Conservation (phyloP, 805 yeast species). For the Starmerella bombi region DNA sequence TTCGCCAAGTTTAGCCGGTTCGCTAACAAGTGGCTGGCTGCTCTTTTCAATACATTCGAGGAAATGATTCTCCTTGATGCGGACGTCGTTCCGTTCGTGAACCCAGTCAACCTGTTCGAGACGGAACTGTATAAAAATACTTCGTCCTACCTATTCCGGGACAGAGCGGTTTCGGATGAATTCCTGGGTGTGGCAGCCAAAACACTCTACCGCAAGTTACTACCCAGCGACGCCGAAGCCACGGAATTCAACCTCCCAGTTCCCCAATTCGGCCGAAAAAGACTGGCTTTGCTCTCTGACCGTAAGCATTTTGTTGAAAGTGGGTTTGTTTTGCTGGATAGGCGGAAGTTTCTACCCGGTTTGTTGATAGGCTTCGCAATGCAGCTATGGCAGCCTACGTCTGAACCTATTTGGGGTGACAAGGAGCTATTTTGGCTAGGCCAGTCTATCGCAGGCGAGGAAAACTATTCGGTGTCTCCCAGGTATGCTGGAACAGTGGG, state of each 20-base stretch:
- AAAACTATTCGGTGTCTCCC: background rate
- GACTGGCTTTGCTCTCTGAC: background rate
- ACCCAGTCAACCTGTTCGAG: background rate
- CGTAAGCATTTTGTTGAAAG: slow-evolving; percentile 3
- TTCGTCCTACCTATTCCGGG: slow-evolving; percentile 4
- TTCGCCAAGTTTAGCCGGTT: background rate
- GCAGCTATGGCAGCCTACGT: slow-evolving; percentile 1
- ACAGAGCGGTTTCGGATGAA: slow-evolving; percentile 2
- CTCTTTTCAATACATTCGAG: slow-evolving; percentile 2
- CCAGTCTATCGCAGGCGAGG: slow-evolving; percentile 6
- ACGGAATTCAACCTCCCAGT: background rate
- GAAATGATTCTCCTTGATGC: slow-evolving; percentile 6
- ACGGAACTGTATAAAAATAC: background rate
- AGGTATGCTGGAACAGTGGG: background rate
- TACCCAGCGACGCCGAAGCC: slow-evolving; percentile 1
- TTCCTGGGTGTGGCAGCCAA: background rate
- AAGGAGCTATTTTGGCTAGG: slow-evolving; percentile 12
- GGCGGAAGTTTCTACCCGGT: slow-evolving; percentile 2
- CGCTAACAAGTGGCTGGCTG: slow-evolving; percentile 5
- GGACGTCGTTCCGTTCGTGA: slow-evolving; percentile 3
- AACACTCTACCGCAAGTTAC: background rate
- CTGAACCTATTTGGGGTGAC: slow-evolving; percentile 4
- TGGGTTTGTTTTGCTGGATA: slow-evolving; percentile 3
- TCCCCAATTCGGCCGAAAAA: background rate
- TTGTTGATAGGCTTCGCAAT: slow-evolving; percentile 1